Conservation (phyloP, 1,284 basidiomycete genomes). For the Microbotryum intermedium region DNA sequence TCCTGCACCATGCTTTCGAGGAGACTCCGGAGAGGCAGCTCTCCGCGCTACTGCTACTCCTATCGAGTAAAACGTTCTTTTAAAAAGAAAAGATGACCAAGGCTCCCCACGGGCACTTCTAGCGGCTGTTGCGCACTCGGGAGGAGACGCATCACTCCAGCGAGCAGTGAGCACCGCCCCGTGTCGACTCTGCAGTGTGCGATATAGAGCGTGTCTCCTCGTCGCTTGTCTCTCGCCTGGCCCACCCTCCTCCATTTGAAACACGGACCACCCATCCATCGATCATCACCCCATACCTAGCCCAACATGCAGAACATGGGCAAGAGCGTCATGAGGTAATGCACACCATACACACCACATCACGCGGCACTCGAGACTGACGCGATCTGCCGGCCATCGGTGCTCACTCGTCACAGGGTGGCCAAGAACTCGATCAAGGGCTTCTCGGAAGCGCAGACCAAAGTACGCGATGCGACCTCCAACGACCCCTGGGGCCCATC, state of each 20-base stretch:
- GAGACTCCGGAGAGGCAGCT: too few species aligned
- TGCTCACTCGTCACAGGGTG: conserved; percentile 3
- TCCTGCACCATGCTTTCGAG: too few species aligned
- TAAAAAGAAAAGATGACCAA: neutral
- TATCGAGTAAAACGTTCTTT: neutral
- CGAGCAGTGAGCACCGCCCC: too few species aligned
- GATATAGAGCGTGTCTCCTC: neutral
- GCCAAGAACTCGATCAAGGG: conserved; percentile 32
- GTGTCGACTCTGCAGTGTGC: too few species aligned
- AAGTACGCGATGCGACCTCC: conserved; percentile 83
- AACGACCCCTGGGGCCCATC: conserved; percentile 99
- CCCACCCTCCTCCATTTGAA: neutral
- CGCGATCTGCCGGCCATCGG: neutral
- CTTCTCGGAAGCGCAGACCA: conserved; percentile 30
- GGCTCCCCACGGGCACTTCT: neutral
- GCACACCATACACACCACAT: neutral
- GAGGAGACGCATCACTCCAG: neutral
- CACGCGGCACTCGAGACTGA: neutral
- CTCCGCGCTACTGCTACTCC: too few species aligned
- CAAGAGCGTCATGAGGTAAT: conserved; percentile 27
- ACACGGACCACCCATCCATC: neutral
- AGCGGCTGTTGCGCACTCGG: neutral
- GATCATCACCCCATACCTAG: neutral
- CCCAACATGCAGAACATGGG: conserved; percentile 25
- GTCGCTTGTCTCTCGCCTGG: neutral